Evolutionary conservation across 257 asterid genomes (phyloP).

Genomic region (Ballota nigra): DNA sequence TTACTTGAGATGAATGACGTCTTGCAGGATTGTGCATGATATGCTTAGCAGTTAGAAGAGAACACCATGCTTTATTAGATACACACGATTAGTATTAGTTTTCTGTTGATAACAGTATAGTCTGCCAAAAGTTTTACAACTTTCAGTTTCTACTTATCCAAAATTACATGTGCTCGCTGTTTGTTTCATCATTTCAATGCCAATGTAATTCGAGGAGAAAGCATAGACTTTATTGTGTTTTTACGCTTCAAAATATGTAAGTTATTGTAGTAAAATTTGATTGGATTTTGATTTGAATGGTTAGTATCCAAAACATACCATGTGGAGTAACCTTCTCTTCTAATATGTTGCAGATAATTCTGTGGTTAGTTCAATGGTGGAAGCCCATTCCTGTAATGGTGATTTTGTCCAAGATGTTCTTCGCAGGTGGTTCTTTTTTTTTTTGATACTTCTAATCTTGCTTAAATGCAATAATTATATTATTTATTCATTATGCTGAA

Average conservation of each 20-base stretch:
- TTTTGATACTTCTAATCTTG: constrained; percentile 35
- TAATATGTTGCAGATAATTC: constrained; percentile 51
- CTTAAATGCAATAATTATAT: constrained; percentile 3
- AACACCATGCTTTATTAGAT: not conserved
- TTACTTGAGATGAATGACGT: not conserved
- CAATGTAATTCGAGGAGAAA: not conserved
- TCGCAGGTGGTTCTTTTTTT: constrained; percentile 99
- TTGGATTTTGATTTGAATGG: too few species aligned
- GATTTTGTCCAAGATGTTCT: constrained; percentile 81
- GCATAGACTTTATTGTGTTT: too few species aligned
- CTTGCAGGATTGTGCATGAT: not conserved
- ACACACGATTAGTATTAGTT: not conserved
- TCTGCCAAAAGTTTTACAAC: constrained; percentile 4
- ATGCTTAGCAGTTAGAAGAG: constrained; percentile 9
- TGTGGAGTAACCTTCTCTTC: constrained; percentile 17
- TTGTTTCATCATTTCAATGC: not conserved
- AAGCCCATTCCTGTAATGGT: constrained; percentile 61
- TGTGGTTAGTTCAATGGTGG: constrained; percentile 93
- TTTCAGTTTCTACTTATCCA: not conserved
- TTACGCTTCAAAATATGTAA: too few species aligned
- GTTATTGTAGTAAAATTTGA: too few species aligned
- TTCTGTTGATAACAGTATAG: not conserved
- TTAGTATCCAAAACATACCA: not conserved
- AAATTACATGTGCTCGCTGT: not conserved
- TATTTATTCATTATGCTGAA: constrained; percentile 27